Conservation (phyloP, 2,329 filamentous ascomycete species). For the Diaporthe eres region DNA sequence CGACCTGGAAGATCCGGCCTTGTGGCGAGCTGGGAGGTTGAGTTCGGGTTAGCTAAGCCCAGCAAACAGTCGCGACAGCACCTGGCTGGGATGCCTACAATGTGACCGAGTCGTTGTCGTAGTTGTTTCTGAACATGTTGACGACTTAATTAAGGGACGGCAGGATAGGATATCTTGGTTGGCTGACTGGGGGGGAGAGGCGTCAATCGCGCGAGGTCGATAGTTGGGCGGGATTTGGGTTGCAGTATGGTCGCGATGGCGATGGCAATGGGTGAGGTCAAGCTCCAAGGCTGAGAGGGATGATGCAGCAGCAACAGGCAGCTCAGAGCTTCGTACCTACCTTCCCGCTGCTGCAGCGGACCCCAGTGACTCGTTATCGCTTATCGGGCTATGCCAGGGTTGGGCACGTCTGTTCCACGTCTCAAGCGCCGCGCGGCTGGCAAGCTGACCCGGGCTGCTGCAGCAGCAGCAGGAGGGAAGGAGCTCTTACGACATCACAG, state of each 20-base stretch:
- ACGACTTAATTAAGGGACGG: slow-evolving; percentile 39
- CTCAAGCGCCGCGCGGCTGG: slow-evolving; percentile 37
- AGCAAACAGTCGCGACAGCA: slow-evolving; percentile 43
- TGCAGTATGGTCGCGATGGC: slow-evolving; percentile 23
- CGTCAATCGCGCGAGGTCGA: slow-evolving; percentile 10
- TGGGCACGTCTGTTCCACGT: slow-evolving; percentile 20
- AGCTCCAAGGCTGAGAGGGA: slow-evolving; percentile 42
- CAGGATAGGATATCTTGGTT: background rate
- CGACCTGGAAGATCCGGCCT: slow-evolving; percentile 99
- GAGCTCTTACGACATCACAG: slow-evolving; percentile 42
- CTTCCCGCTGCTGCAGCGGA: slow-evolving; percentile 30
- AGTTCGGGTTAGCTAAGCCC: slow-evolving; percentile 49
- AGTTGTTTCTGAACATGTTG: slow-evolving; percentile 99
- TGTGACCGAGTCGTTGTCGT: slow-evolving; percentile 99
- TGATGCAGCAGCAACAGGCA: slow-evolving; percentile 44
- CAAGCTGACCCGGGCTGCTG: slow-evolving; percentile 25
- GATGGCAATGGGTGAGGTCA: slow-evolving; percentile 25
- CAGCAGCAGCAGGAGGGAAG: slow-evolving; percentile 11
- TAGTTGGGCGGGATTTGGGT: slow-evolving; percentile 2
- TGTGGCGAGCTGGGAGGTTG: slow-evolving; percentile 84
- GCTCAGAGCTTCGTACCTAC: slow-evolving; percentile 47
- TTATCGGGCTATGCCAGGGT: slow-evolving; percentile 34
- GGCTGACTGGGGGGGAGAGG: background rate
- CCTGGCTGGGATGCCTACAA: slow-evolving; percentile 75
- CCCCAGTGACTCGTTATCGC: slow-evolving; percentile 36